phyloP scores from a whole-genome alignment of 2,329 filamentous ascomycete species.

The Monilinia laxa region DNA sequence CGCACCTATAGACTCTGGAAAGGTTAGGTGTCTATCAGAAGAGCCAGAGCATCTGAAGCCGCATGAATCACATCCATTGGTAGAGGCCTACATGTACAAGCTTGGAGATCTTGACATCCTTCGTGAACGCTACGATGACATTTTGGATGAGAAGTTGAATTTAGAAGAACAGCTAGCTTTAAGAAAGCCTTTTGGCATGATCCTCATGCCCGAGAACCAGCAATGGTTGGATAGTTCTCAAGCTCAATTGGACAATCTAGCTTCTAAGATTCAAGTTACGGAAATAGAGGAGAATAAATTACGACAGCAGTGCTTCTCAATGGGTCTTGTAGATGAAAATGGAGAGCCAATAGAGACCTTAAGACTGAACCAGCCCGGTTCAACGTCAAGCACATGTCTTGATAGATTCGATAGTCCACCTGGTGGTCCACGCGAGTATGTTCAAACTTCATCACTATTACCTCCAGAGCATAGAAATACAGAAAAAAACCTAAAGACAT shows the following conservation, averaged over 20 bases:
- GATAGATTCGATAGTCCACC: conserved; percentile 15
- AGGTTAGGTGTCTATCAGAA: background rate
- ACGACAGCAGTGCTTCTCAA: conserved; percentile 25
- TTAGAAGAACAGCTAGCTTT: conserved; percentile 26
- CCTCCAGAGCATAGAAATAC: conserved; percentile 12
- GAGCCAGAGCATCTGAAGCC: background rate
- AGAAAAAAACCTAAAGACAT: background rate
- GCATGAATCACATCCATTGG: conserved; percentile 25
- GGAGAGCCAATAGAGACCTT: conserved; percentile 29
- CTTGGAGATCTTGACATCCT: conserved; percentile 30
- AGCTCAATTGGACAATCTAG: conserved; percentile 14
- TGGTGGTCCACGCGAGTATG: conserved; percentile 25
- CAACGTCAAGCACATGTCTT: conserved; percentile 14
- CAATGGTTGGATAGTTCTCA: conserved; percentile 30
- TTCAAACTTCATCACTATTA: conserved; percentile 29
- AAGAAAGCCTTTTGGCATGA: conserved; percentile 19
- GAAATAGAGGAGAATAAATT: conserved; percentile 24
- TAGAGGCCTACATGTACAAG: conserved; percentile 26
- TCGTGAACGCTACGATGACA: conserved; percentile 27
- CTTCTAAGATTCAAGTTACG: conserved; percentile 19
- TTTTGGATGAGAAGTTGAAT: conserved; percentile 24
- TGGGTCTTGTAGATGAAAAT: conserved; percentile 32
- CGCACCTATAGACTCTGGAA: rapidly evolving
- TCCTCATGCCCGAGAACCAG: conserved; percentile 26
- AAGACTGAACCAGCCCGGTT: conserved; percentile 13